Base-by-base conservation (phyloP, 148 eudicot species). In the Vaccinium corymbosum region DNA sequence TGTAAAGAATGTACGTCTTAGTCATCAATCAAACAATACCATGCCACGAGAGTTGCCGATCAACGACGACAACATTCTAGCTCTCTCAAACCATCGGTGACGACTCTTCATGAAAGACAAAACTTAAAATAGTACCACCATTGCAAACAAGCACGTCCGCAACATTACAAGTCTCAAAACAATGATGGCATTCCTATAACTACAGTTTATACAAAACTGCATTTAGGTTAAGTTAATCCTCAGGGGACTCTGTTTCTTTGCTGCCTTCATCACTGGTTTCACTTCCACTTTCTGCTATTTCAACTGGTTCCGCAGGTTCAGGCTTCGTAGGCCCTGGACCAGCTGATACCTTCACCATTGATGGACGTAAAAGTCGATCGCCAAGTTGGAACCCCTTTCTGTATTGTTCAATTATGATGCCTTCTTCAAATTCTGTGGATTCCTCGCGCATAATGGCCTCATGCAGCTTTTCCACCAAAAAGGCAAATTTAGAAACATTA, bases 361-460 rank as follows among this genome's bases (percentile, higher is more conserved):
- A 88, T 51, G 98, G 97, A 42, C 97, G 91, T 57, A 95, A 84
- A 78, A 93, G 97, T 61, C 93, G 91, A 55, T 95, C 95, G n/a
- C 97, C 95, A 62, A 93, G 91, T 85, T 87, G 87, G 88, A 92
- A 94, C 52, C 98, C 97, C 84, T 92, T 92, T 15, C 94, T 88
- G 62, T 85, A 95, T 83, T 95, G 93, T 85, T 92, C 93, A 57
- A 93, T 82, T 76, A 95, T 59, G 73, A 95, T 5, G 27, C 91
- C 94, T 66, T 94, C 95, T 35, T 90, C 97, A 70, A 89, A 91
- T 86, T 92, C 92, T 49, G 89, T 85, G 19, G 97, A 95, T 25
- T 92, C 95, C 86, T 92, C 98, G 12, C 93, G 91, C 98, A 93
- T 95, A 81, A 95, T 95, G 73, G 98, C 98, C 90, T 95, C 97